A percentile compares a stretch with the other conserved stretches of the same genome.
phyloP scores from a whole-genome alignment of 441 rosid species.

The Jatropha podagrica region DNA sequence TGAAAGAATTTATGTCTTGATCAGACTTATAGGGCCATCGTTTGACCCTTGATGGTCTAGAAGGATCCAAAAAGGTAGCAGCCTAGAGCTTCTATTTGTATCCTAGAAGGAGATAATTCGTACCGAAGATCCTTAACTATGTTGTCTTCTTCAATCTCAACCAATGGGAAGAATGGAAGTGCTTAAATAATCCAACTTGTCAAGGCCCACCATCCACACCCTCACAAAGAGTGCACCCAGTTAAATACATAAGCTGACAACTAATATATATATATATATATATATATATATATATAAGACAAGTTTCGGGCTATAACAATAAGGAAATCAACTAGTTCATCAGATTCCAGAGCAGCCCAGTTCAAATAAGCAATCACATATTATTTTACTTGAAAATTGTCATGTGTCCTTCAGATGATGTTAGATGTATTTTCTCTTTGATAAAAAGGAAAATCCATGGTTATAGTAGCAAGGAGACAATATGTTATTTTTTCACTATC shows the following conservation, averaged over 20 bases:
- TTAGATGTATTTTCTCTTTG: neutral
- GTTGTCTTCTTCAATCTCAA: neutral
- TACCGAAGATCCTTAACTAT: neutral
- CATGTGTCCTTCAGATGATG: neutral
- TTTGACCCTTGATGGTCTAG: neutral
- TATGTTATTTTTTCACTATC: neutral
- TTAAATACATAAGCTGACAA: neutral
- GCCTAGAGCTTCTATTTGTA: neutral
- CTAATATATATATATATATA: neutral
- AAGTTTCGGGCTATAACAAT: slow-evolving; percentile 1
- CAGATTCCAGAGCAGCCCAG: neutral
- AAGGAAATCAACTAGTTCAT: slow-evolving; percentile 7
- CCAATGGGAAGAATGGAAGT: neutral
- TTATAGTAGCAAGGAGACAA: neutral
- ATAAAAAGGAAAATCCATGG: neutral
- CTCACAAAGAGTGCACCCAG: neutral
- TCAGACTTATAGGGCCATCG: neutral
- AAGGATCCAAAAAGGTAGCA: neutral
- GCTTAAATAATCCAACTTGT: neutral
- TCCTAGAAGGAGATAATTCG: neutral
- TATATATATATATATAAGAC: neutral
- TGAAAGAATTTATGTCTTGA: neutral
- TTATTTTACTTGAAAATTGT: neutral
- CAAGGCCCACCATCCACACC: neutral
- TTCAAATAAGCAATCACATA: neutral